Evolutionary conservation across 495 filamentous ascomycete species (phyloP).

Genomic region (Lophiotrema nucula): DNA sequence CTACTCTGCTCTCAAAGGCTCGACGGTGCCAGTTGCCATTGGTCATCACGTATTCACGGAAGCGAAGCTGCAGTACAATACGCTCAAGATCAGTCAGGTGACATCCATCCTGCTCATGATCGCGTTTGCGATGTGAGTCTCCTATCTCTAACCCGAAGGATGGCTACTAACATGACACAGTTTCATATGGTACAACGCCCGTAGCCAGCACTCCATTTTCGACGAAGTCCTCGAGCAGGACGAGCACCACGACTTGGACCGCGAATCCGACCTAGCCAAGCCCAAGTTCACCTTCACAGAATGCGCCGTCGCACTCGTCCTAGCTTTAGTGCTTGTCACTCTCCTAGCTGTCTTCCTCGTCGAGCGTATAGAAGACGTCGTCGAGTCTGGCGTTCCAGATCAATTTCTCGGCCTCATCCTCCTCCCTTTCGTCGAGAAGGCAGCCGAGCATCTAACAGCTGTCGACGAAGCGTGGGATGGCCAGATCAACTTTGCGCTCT

Average conservation of each 20-base stretch:
- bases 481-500: conserved; percentile 84
- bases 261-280: conserved; percentile 59
- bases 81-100: conserved; percentile 64
- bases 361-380: conserved; percentile 73
- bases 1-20: conserved; percentile 39
- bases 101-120: conserved; percentile 75
- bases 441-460: conserved; percentile 84
- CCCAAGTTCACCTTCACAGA: conserved; percentile 79
- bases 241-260: conserved; percentile 68
- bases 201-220: conserved; percentile 80
- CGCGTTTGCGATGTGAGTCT: conserved; percentile 57
- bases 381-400: conserved; percentile 65
- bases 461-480: conserved; percentile 90
- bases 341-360: conserved; percentile 82
- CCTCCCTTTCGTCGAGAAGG: conserved; percentile 85
- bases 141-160: background rate
- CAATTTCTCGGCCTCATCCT: conserved; percentile 51
- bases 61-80: conserved; percentile 22
- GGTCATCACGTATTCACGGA: conserved; percentile 30
- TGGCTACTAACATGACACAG: background rate
- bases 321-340: conserved; percentile 71
- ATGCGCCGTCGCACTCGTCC: conserved; percentile 62
- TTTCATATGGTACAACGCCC: conserved; percentile 79
- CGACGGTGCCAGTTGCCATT: conserved; percentile 7
- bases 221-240: conserved; percentile 69